These are phyloP conservation scores for Hymenoscyphus occultus DNA, from an alignment of 2,329 filamentous ascomycete species.

Conservation along the genomic window DNA sequence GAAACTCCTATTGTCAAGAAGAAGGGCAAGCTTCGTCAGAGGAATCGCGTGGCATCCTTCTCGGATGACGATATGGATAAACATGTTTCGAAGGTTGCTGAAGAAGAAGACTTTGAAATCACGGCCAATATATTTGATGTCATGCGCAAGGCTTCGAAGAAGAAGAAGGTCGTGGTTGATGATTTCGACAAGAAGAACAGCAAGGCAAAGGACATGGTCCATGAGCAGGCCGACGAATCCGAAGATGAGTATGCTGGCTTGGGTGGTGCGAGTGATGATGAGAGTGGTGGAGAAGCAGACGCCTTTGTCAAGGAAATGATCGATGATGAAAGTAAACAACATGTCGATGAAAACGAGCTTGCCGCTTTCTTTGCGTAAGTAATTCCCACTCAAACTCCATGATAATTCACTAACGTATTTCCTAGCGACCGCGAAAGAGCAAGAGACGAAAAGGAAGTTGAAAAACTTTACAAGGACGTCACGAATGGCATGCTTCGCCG, in stretches of 20 bases:
- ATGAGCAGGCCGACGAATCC: conserved; percentile 94
- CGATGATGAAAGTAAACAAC: conserved; percentile 73
- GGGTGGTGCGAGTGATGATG: conserved; percentile 85
- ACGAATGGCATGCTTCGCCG: conserved; percentile 83
- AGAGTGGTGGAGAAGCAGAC: conserved; percentile 71
- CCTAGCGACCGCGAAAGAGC: conserved; percentile 72
- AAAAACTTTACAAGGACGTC: conserved; percentile 90
- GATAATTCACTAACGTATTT: conserved; percentile 11
- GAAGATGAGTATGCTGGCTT: conserved; percentile 97
- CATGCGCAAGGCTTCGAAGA: conserved; percentile 66
- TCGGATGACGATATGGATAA: conserved; percentile 37
- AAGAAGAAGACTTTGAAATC: conserved; percentile 39
- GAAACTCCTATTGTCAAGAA: conserved; percentile 65
- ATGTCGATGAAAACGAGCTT: conserved; percentile 75
- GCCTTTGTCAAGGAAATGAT: conserved; percentile 83
- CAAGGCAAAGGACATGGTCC: conserved; percentile 79
- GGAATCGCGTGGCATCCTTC: conserved; percentile 42
- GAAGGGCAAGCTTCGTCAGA: conserved; percentile 55
- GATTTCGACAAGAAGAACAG: conserved; percentile 82
- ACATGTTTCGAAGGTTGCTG: conserved; percentile 21
- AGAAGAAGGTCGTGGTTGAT: conserved; percentile 51
- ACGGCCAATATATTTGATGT: conserved; percentile 42
- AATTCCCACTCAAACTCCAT: conserved; percentile 8
- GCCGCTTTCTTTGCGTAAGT: conserved; percentile 88
- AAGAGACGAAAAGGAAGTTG: conserved; percentile 80